Evolutionary conservation across 2,329 filamentous ascomycete genomes (phyloP).

Genomic region (Aspergillus aculeatinus): DNA sequence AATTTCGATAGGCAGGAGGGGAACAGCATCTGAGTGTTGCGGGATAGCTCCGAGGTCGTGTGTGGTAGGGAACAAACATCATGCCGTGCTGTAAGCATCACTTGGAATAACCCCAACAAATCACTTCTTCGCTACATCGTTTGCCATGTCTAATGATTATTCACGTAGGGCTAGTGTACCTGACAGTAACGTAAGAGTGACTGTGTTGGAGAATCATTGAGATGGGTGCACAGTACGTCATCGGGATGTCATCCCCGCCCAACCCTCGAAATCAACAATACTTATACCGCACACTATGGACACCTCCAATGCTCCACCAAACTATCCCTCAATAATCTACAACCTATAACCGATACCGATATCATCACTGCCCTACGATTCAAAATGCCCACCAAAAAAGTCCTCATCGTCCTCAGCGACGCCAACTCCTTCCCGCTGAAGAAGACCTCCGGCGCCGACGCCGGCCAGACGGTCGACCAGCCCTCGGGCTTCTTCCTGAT

Average conservation of each 20-base stretch:
- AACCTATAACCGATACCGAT: background rate
- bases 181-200: background rate
- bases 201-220: background rate
- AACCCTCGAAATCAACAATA: background rate
- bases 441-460: constrained; percentile 26
- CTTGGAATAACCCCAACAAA: too few relatives aligned
- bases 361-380: background rate
- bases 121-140: too few relatives aligned
- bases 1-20: too few relatives aligned
- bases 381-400: constrained; percentile 36
- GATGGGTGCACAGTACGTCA: background rate
- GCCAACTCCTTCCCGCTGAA: constrained; percentile 40
- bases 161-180: background rate
- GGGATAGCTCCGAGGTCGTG: too few relatives aligned
- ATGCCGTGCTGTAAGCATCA: too few relatives aligned
- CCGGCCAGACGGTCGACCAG: constrained; percentile 28
- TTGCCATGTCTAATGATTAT: too few relatives aligned
- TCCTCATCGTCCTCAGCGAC: constrained; percentile 49
- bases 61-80: too few relatives aligned
- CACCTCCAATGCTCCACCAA: background rate
- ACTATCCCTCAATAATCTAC: background rate
- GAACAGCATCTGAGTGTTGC: too few relatives aligned
- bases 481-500: constrained; percentile 41
- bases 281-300: background rate
- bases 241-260: background rate